Base-by-base conservation (phyloP, 352 stramenopile species). In the Globisporangium sylvaticum region DNA sequence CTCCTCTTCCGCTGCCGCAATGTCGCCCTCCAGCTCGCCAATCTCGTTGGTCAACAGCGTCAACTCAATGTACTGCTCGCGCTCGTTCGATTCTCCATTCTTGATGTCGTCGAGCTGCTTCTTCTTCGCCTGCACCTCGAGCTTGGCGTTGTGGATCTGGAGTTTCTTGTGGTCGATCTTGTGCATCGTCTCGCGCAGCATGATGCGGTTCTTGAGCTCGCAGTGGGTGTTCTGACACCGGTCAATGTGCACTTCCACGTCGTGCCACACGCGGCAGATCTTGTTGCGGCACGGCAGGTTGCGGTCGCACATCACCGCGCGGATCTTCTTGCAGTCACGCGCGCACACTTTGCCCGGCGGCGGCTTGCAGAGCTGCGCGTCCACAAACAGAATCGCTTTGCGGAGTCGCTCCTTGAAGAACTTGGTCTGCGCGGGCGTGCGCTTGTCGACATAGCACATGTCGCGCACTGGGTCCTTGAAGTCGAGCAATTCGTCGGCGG, bases 141-240 rank as follows among this genome's bases (percentile, higher is more conserved):
- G 48, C 46, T 75, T 77, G 1, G 68, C 50, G 7, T 67, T 65
- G n/a, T 69, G 58, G 22, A 88, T 68, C 69, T 87, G 72, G 27
- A 85, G 68, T 57, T 85, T 79, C 66, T 83, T 83, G 65, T 87
- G 78, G 24, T 91, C 78, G 32, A 91, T 76, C 67, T 88, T 89
- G 78, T 91, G 81, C 80, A 89, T 87, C 31, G 80, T 91, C 59
- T 91, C 83, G 18, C 83, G 80, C 12, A 88, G 69, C 73, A 91
- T 78, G 42, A 91, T 81, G 52, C 83, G 83, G 67, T 81, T 87
- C 54, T 83, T 84, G 58, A 91, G 87, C 74, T 91, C 83, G 62
- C 83, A 91, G 37, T 87, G 73, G 22, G 69, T 58, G 73, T 91
- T 88, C 64, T 78, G 68, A 59, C 83, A 91, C n/a, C 74, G 78